Evolutionary conservation across 495 filamentous ascomycete species (phyloP).

Genomic region (Viridothelium virens): DNA sequence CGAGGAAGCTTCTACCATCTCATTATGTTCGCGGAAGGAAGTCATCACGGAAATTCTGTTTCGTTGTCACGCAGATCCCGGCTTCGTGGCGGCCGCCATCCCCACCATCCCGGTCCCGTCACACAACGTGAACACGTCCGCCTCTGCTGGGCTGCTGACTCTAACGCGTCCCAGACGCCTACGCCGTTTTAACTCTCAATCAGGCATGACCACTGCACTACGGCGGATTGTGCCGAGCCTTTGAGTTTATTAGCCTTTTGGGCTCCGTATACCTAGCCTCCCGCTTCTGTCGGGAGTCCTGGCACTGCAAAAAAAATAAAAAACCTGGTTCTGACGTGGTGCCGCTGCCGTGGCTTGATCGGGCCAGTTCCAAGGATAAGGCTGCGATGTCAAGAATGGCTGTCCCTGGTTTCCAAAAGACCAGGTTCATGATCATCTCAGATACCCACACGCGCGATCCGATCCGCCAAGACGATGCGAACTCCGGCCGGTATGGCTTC

Average conservation of each 20-base stretch:
- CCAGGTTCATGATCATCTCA: conserved; percentile 32
- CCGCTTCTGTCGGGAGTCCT: too few species aligned
- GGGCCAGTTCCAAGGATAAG: not conserved
- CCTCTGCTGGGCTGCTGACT: too few species aligned
- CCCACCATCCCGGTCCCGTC: not conserved
- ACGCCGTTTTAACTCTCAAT: too few species aligned
- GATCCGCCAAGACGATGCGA: conserved; percentile 7
- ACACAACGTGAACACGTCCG: not conserved
- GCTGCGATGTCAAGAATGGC: not conserved
- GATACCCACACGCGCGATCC: conserved; percentile 30
- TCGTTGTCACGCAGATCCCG: not conserved
- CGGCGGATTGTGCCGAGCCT: too few species aligned
- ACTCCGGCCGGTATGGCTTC: conserved; percentile 22
- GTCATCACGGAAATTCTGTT: not conserved
- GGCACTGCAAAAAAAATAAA: too few species aligned
- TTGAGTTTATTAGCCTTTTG: too few species aligned
- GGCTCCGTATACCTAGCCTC: too few species aligned
- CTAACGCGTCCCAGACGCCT: too few species aligned
- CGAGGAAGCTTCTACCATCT: not conserved
- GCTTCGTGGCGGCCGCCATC: not conserved
- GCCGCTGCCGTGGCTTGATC: not conserved
- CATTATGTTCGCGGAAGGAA: not conserved
- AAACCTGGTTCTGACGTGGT: not conserved
- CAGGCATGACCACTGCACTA: too few species aligned
- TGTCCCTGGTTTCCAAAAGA: conserved; percentile 9